Evolutionary conservation across 2,329 filamentous ascomycete species (phyloP).

Genomic region (Trichoderma sp.): DNA sequence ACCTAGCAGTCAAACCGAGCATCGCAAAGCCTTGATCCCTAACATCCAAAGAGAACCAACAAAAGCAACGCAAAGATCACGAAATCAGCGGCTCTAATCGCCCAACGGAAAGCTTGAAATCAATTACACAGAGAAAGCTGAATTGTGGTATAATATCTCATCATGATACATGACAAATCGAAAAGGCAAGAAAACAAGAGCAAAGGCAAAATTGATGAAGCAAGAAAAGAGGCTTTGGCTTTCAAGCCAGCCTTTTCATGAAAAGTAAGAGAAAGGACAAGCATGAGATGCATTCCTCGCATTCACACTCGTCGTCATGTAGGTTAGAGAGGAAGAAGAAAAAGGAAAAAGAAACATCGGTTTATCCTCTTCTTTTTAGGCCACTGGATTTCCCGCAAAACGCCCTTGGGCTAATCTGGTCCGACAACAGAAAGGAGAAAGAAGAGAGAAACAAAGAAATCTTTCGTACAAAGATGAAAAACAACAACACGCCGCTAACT

Average conservation of each 20-base stretch:
- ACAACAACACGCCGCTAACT: conserved; percentile 2
- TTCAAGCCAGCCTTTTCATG: background rate
- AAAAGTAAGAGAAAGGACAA: background rate
- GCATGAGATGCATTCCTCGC: conserved; percentile 18
- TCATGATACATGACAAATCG: conserved; percentile 24
- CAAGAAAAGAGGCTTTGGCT: background rate
- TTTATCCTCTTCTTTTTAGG: background rate
- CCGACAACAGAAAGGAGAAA: background rate
- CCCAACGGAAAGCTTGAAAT: too few relatives aligned
- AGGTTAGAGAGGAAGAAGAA: background rate
- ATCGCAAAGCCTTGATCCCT: too few relatives aligned
- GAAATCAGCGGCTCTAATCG: too few relatives aligned
- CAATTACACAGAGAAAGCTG: too few relatives aligned
- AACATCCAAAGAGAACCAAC: too few relatives aligned
- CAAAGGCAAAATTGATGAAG: too few relatives aligned
- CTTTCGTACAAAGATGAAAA: conserved; percentile 7
- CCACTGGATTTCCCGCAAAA: conserved; percentile 15
- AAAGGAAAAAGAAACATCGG: too few relatives aligned
- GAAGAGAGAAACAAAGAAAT: conserved; percentile 6
- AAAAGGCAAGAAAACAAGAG: background rate
- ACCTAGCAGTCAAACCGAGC: too few relatives aligned
- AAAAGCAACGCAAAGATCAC: too few relatives aligned
- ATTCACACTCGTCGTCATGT: conserved; percentile 17
- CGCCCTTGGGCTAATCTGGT: conserved; percentile 13
- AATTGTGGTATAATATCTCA: conserved; percentile 20